A percentile compares a stretch with the other conserved stretches of the same genome.
These are phyloP conservation scores for Apiospora koreana DNA, from an alignment of 2,329 filamentous ascomycete species.

Conservation along the genomic window DNA sequence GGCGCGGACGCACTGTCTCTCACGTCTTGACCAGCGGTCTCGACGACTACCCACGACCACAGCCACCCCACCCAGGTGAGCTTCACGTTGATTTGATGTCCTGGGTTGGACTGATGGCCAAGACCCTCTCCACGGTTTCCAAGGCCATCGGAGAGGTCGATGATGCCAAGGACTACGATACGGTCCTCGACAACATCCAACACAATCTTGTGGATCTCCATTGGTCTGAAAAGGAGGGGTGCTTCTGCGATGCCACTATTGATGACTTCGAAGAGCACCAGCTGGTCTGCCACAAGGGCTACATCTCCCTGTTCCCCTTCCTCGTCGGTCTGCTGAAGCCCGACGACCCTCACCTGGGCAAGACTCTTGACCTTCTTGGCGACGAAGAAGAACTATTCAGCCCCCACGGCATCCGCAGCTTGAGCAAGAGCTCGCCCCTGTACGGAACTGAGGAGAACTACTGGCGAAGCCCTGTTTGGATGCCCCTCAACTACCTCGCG, in stretches of 20 bases:
- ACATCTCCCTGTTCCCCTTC: conserved; percentile 92
- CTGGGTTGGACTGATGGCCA: conserved; percentile 97
- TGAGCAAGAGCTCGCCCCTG: conserved; percentile 79
- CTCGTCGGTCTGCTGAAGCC: conserved; percentile 76
- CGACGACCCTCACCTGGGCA: conserved; percentile 73
- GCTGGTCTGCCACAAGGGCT: conserved; percentile 95
- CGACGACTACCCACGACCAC: conserved; percentile 90
- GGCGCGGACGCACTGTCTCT: conserved; percentile 81
- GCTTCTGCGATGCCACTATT: conserved; percentile 93
- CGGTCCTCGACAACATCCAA: conserved; percentile 74
- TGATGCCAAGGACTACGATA: conserved; percentile 71
- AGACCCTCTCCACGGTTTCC: conserved; percentile 80
- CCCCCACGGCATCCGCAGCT: conserved; percentile 80
- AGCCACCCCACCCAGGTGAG: conserved; percentile 91
- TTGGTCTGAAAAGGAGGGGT: conserved; percentile 79
- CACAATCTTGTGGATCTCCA: conserved; percentile 91
- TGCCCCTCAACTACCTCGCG: conserved; percentile 93
- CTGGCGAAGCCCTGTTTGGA: conserved; percentile 93
- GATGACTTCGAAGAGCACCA: conserved; percentile 91
- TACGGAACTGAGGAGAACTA: conserved; percentile 96
- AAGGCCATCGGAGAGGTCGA: conserved; percentile 72
- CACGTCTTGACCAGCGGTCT: conserved; percentile 90
- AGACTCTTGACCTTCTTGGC: conserved; percentile 74
- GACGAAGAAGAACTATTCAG: conserved; percentile 90
- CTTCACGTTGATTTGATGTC: conserved; percentile 92